Evolutionary conservation across 176 grass and related monocot genomes (phyloP).

Genomic region (Metroxylon sagu): DNA sequence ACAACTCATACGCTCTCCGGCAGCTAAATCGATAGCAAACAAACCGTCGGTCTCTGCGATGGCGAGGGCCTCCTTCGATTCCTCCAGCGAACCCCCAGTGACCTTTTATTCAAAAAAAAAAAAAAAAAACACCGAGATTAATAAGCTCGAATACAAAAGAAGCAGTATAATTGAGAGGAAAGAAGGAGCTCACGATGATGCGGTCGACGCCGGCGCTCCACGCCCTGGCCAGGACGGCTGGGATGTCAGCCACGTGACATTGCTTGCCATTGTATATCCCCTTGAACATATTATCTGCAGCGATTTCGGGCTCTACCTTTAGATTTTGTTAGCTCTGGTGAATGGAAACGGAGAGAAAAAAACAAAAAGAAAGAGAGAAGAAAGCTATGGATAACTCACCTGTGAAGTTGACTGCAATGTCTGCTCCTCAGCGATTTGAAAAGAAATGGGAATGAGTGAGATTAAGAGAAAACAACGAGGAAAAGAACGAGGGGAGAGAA

Average conservation of each 20-base stretch:
- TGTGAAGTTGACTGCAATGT: conserved; percentile 87
- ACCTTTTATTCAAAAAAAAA: conserved; percentile 29
- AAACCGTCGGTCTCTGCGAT: conserved; percentile 86
- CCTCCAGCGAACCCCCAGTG: conserved; percentile 77
- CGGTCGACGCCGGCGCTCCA: conserved; percentile 82
- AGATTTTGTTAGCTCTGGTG: neutral
- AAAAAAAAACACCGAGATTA: neutral
- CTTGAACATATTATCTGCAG: conserved; percentile 95
- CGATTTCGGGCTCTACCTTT: neutral
- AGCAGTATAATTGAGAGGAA: neutral
- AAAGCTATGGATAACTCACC: conserved; percentile 21
- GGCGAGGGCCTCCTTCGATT: conserved; percentile 76
- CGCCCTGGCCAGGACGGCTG: conserved; percentile 61
- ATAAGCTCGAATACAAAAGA: neutral
- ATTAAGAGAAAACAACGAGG: neutral
- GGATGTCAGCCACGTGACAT: conserved; percentile 68
- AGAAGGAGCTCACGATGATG: conserved; percentile 45
- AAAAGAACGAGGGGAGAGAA: neutral
- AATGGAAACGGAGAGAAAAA: neutral
- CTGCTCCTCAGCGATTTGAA: conserved; percentile 19
- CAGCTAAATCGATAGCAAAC: neutral
- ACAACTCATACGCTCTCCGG: conserved; percentile 8
- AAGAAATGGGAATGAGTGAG: no score
- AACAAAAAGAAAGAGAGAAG: neutral
- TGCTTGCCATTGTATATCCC: conserved; percentile 87